Percentiles rank a stretch among this genome's conserved stretches.
Conservation (phyloP, 208 protist species). For the Acanthamoeba lenticulata region DNA sequence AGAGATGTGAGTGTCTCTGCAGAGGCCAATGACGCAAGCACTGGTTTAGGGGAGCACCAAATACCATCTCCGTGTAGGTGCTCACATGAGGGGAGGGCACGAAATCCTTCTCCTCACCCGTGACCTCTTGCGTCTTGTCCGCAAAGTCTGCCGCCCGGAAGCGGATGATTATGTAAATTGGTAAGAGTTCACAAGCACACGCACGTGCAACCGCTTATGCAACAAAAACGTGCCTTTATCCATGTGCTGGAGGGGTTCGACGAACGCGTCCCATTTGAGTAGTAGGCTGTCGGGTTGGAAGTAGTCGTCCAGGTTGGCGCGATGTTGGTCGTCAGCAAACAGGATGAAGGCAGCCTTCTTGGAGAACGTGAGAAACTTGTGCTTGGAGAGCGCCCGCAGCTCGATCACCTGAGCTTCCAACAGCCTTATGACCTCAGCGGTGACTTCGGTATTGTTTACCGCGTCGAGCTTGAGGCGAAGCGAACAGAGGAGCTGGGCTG, state of each 20-base stretch:
- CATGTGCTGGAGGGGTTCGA: background rate
- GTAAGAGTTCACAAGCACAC: no score
- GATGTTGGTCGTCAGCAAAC: background rate
- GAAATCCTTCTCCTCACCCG: conserved; percentile 24
- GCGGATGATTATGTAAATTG: no score
- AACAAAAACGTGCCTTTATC: background rate
- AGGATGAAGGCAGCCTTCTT: conserved; percentile 25
- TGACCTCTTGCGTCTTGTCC: background rate
- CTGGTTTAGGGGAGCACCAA: background rate
- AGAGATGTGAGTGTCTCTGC: background rate
- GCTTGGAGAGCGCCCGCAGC: background rate
- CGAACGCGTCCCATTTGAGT: background rate
- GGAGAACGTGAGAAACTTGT: conserved; percentile 9
- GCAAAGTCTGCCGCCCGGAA: conserved; percentile 23
- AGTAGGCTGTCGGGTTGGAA: background rate
- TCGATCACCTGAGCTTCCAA: background rate
- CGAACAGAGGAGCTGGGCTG: conserved; percentile 2
- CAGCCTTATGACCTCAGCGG: background rate
- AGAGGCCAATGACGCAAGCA: background rate
- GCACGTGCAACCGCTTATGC: no score
- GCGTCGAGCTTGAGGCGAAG: background rate
- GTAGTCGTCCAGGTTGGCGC: background rate
- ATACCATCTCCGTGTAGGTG: background rate
- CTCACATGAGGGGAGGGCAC: background rate
- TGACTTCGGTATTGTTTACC: no score